These are phyloP conservation scores for Pythium sp. DNA, from an alignment of 352 stramenopile species.

Conservation along the genomic window DNA sequence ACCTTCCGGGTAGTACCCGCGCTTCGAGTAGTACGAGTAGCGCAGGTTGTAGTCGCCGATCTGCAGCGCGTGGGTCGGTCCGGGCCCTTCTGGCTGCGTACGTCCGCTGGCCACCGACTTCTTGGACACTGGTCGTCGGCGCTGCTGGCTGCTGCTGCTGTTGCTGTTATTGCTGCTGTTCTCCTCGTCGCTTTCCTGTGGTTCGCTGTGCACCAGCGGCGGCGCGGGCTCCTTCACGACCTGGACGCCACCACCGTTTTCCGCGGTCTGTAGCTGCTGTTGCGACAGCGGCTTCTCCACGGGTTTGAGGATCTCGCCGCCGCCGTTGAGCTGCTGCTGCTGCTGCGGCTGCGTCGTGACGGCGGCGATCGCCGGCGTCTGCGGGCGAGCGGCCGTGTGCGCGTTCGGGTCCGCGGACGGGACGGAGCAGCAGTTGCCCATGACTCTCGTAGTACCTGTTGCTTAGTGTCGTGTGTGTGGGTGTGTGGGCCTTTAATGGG, in stretches of 20 bases:
- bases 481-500: not conserved
- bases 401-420: constrained; percentile 38
- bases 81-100: constrained; percentile 37
- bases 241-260: constrained; percentile 9
- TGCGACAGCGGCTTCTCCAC: constrained; percentile 9
- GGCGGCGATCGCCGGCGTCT: not conserved
- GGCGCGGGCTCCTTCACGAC: constrained; percentile 7
- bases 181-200: not conserved
- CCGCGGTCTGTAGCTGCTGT: not conserved
- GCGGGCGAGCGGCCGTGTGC: not conserved
- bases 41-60: constrained; percentile 83
- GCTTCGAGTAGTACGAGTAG: constrained; percentile 93
- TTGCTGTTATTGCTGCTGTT: constrained; percentile 13
- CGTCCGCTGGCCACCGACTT: constrained; percentile 28
- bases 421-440: constrained; percentile 83
- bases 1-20: constrained; percentile 94
- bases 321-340: constrained; percentile 3
- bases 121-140: constrained; percentile 17
- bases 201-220: constrained; percentile 2
- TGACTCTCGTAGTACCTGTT: constrained; percentile 13
- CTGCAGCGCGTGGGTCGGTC: constrained; percentile 62
- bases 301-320: constrained; percentile 5
- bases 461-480: not conserved
- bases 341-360: not conserved
- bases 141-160: constrained; percentile 20